Base-by-base conservation (phyloP, 495 filamentous ascomycete genomes). In the Penicillium cataractarum region DNA sequence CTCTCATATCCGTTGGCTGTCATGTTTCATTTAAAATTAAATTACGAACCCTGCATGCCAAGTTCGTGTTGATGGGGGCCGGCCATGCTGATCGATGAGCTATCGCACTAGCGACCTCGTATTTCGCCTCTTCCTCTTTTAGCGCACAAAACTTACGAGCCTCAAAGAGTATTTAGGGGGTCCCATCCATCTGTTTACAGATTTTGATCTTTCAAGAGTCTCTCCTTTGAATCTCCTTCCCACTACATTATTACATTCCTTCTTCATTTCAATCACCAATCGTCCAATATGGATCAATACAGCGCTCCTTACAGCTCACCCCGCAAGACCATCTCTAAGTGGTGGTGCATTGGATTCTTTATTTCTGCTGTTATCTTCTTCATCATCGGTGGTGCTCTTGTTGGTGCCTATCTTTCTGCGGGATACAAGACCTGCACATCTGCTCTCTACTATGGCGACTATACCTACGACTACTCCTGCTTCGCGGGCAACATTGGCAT, bases 271-370 rank as follows among this genome's bases (percentile, higher is more conserved):
- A 46, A 22, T n/a, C 40, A 35, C 35, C 35, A 46, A 6, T 12
- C 42, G n/a, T 12, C 42, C 31, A 54, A 5, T 10, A 54, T 54
- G 51, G 19, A 33, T 10, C 50, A 33, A 35, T 54, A 46, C 42
- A 22, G 19, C 21, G 42, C 42, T 5, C 42, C 42, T 21, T 46
- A 54, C 31, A 54, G 31, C 51, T 8, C 51, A 0, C 31, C 51
- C 31, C 51, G 51, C 27, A 26, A 32, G 27, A 27, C 42, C 4
- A 49, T 58, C 24, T 50, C 31, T 24, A 68, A 68, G 51, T 65
- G 68, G 65, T 71, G 65, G 61, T 56, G 58, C 19, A 63, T 71
- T 22, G 27, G 62, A 57, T 61, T 71, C 56, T 60, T 64, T 54
- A 65, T 71, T 39, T 52, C 31, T 22, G 65, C 68, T 10, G 31